Conservation (phyloP, 352 stramenopile genomes). For the Phytophthora foliorum region DNA sequence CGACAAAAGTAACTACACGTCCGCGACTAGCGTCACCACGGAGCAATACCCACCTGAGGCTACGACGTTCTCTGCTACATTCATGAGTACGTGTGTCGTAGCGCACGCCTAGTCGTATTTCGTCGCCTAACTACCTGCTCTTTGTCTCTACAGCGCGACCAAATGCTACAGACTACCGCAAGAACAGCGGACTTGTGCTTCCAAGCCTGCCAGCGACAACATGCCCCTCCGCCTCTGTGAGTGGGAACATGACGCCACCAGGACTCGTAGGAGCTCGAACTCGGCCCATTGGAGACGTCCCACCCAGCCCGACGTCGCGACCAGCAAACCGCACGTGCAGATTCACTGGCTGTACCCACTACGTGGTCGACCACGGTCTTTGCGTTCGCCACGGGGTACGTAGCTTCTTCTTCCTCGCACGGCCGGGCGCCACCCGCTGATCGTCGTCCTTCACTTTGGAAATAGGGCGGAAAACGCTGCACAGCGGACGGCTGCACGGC, state of each 20-base stretch:
- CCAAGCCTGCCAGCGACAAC: constrained; percentile 3
- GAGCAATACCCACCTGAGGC: neutral
- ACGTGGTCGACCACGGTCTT: constrained; percentile 75
- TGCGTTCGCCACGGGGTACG: constrained; percentile 72
- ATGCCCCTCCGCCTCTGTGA: neutral
- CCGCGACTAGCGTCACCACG: neutral
- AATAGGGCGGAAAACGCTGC: constrained; percentile 71
- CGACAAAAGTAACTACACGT: neutral
- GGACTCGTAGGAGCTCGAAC: constrained; percentile 16
- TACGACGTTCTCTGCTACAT: constrained; percentile 23
- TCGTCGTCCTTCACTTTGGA: neutral
- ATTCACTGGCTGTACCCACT: constrained; percentile 68
- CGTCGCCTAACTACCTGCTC: constrained; percentile 4
- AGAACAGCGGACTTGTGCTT: neutral
- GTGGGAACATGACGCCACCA: constrained; percentile 24
- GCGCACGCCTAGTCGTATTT: neutral
- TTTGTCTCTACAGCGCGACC: constrained; percentile 11
- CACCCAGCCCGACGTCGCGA: constrained; percentile 14
- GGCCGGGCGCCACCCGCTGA: neutral
- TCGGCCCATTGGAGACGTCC: constrained; percentile 12
- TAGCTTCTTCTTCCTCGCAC: neutral
- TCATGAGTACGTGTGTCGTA: constrained; percentile 25
- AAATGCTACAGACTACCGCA: constrained; percentile 13
- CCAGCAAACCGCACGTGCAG: constrained; percentile 71
- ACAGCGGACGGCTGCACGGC: constrained; percentile 60